Conservation (phyloP, 2,329 filamentous ascomycete species). For the Trichoderma breve region DNA sequence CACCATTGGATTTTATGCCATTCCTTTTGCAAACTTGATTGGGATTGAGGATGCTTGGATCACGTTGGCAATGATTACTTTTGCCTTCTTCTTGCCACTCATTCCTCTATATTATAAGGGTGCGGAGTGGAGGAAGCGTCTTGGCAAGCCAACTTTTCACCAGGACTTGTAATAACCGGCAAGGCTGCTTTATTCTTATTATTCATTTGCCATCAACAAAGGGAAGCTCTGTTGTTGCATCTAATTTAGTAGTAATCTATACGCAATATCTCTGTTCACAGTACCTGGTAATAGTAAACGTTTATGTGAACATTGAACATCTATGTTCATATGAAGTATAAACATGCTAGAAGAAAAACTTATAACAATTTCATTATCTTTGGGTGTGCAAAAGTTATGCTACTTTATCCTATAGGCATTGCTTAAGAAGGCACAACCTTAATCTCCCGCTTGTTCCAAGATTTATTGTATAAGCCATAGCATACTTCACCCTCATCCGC, state of each 20-base stretch:
- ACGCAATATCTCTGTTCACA: background rate
- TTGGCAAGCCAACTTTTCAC: conserved; percentile 4
- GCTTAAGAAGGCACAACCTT: background rate
- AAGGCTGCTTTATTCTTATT: background rate
- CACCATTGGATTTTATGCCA: background rate
- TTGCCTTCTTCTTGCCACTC: conserved; percentile 5
- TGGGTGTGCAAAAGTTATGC: background rate
- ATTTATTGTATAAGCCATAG: conserved; percentile 16
- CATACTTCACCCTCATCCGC: background rate
- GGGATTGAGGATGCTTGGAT: conserved; percentile 11
- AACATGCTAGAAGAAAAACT: background rate
- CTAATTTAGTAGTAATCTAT: background rate
- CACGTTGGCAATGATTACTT: background rate
- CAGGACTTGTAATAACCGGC: background rate
- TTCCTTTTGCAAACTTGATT: conserved; percentile 2
- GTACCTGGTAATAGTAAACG: background rate
- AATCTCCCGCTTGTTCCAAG: conserved; percentile 15
- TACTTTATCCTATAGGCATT: background rate
- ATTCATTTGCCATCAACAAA: background rate
- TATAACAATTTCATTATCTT: background rate
- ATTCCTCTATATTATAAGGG: conserved; percentile 6
- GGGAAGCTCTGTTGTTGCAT: background rate
- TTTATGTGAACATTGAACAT: background rate
- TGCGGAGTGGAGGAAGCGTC: conserved; percentile 4
- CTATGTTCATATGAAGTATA: background rate